phyloP scores from a whole-genome alignment of 1,284 basidiomycete genomes.

The Apiotrichum montevideense region DNA sequence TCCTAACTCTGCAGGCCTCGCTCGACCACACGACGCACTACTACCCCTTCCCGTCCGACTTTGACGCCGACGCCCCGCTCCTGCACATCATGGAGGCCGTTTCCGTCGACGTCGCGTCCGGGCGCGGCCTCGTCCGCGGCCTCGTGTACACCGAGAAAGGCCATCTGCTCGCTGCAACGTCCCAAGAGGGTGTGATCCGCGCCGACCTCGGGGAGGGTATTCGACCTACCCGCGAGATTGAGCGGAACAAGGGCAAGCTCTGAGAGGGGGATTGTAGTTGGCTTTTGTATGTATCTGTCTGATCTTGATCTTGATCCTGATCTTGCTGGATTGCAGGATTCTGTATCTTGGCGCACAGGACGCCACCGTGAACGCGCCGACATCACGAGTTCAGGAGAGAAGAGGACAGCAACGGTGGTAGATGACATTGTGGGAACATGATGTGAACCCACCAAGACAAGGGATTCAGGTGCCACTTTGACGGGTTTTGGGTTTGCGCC shows the following conservation, averaged over 20 bases:
- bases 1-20: constrained; percentile 54
- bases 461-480: too few species aligned
- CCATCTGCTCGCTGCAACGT: constrained; percentile 65
- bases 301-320: too few species aligned
- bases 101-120: constrained; percentile 56
- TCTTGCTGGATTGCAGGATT: too few species aligned
- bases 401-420: too few species aligned
- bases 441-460: too few species aligned
- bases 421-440: too few species aligned
- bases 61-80: constrained; percentile 72
- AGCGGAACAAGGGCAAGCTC: constrained; percentile 29
- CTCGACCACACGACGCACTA: constrained; percentile 80
- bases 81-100: constrained; percentile 71
- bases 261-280: constrained; percentile 2
- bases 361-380: too few species aligned
- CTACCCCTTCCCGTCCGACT: constrained; percentile 63
- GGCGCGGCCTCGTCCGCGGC: constrained; percentile 68
- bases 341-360: too few species aligned
- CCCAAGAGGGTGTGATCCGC: constrained; percentile 68
- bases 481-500: too few species aligned
- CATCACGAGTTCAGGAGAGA: too few species aligned
- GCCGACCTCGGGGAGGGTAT: constrained; percentile 20
- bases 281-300: too few species aligned
- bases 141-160: constrained; percentile 69
- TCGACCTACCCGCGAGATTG: constrained; percentile 14